Base-by-base conservation (phyloP, 148 eudicot genomes). In the Silene latifolia region DNA sequence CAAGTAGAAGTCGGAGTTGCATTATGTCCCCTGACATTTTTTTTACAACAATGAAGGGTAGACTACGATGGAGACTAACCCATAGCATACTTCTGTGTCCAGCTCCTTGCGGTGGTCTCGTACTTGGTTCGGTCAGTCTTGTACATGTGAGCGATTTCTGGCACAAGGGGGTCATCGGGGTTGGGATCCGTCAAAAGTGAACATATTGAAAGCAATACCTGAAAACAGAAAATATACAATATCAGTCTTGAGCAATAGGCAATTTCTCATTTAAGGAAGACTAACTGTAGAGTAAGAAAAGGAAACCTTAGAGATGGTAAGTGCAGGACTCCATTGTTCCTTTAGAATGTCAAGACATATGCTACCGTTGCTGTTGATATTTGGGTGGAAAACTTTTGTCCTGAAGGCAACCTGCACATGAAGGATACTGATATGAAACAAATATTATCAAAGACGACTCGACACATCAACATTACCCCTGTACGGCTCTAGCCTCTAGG, bases 71-170 rank as follows among this genome's bases (percentile, higher is more conserved):
- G 23, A 7, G 69, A 18, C 58, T 47, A 48, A 48, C 57, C 56
- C 72, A 69, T 69, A 23, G 72, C 72, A 69, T 69, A 69, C 59
- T 23, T 69, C 17, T 47, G 35, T 20, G 72, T 69, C 72, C 72
- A 69, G 57, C 18, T 48, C 57, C 57, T 69, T 47, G 72, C 72
- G 2, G n/a, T 69, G 29, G 72, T 11, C 35, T 69, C 57, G 32
- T 46, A 69, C 72, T 48, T 69, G 15, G 58, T 18, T 23, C 58
- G 44, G 58, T 69, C 72, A 14, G 57, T 69, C 57, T 69, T 69
- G 57, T 69, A 69, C 72, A 69, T 46, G 58, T 47, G 32, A 69
- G 72, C 72, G 6, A 69, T 69, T 19, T 69, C 72, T 4, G 59
- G 72, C 29, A 69, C 72, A 20, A 69, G 56, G 6, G 72, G 58